Percentiles rank a stretch among this genome's conserved stretches.
These are phyloP conservation scores for Catharanthus roseus DNA, from an alignment of 257 asterid species.

Conservation along the genomic window DNA sequence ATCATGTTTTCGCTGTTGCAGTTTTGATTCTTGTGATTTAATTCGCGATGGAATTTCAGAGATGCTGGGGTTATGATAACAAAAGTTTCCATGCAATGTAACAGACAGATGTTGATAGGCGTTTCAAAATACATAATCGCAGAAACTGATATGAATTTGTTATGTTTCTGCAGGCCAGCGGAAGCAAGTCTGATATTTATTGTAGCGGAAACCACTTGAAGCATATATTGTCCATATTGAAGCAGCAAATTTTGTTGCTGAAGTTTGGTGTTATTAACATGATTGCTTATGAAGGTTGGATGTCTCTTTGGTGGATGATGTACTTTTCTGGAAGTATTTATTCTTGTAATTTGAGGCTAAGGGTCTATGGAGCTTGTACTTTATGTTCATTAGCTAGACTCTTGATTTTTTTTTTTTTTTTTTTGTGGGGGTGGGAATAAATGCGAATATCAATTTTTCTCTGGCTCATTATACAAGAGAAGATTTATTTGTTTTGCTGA, in stretches of 20 bases:
- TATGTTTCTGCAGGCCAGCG: slow-evolving; percentile 8
- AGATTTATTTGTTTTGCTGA: neutral
- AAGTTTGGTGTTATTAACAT: neutral
- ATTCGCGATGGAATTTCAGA: neutral
- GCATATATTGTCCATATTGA: slow-evolving; percentile 4
- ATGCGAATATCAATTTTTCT: neutral
- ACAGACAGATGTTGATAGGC: neutral
- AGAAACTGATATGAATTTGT: neutral
- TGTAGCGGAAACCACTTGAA: neutral
- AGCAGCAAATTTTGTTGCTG: neutral
- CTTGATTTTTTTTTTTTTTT: too few species aligned
- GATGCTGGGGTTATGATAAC: neutral
- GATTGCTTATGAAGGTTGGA: neutral
- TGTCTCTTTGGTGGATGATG: neutral
- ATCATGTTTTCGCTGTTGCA: neutral
- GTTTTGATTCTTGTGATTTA: neutral
- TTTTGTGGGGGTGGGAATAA: neutral
- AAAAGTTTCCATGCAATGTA: neutral
- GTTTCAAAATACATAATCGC: neutral
- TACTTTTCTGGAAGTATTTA: neutral
- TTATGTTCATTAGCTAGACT: too few species aligned
- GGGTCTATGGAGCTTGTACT: neutral
- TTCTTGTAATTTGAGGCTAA: neutral
- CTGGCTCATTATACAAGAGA: neutral
- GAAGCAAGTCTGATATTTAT: neutral